Percentiles rank a stretch among this genome's conserved stretches.
Evolutionary conservation across 257 asterid genomes (phyloP).

Genomic region (Paulownia fortunei): DNA sequence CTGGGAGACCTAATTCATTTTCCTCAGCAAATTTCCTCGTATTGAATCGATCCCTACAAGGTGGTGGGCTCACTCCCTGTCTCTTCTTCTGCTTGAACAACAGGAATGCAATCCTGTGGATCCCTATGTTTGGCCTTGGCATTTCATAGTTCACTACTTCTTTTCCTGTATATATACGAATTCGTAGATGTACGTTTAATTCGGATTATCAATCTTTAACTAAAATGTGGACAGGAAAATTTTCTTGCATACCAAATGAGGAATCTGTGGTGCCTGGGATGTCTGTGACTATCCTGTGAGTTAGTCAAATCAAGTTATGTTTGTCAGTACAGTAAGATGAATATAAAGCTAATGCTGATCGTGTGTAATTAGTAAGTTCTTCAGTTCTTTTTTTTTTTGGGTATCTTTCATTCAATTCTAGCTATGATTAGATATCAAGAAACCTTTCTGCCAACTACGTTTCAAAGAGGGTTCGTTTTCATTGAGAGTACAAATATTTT

Average conservation of each 20-base stretch:
- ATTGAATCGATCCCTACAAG: conserved; percentile 61
- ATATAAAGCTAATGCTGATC: neutral
- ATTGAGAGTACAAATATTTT: too few species aligned
- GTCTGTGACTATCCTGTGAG: conserved; percentile 83
- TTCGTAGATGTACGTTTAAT: too few species aligned
- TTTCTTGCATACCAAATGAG: conserved; percentile 67
- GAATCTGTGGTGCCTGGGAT: conserved; percentile 93
- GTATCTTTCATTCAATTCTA: too few species aligned
- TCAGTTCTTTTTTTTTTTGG: neutral
- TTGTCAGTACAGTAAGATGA: neutral
- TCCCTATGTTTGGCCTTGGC: conserved; percentile 89
- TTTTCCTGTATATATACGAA: conserved; percentile 59
- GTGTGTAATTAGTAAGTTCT: neutral
- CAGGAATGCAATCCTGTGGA: conserved; percentile 76
- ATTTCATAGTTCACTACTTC: conserved; percentile 76
- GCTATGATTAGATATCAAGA: too few species aligned
- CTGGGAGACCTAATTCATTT: conserved; percentile 70
- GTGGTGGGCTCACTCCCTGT: conserved; percentile 23
- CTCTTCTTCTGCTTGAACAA: conserved; percentile 76
- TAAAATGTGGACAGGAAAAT: too few species aligned
- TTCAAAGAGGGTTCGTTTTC: too few species aligned
- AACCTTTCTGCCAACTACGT: too few species aligned
- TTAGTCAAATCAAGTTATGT: conserved; percentile 26
- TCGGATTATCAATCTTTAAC: too few species aligned
- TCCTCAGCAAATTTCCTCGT: conserved; percentile 68